These are phyloP conservation scores for Chrysosporium queenslandicum DNA, from an alignment of 2,329 filamentous ascomycete genomes.

Conservation along the genomic window DNA sequence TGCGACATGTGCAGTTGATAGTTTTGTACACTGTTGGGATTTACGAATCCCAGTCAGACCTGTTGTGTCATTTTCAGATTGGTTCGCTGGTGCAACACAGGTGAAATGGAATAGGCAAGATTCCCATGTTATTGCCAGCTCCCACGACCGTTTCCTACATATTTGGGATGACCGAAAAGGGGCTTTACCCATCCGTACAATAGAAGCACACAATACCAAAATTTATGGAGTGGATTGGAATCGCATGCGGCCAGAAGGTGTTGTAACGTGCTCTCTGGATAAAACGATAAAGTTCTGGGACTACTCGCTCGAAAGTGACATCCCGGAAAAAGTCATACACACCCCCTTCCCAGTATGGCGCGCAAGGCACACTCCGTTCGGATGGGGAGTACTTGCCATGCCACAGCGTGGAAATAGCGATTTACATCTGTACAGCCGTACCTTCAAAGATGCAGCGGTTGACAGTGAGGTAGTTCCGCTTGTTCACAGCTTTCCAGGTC, in stretches of 20 bases:
- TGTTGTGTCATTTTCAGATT: slow-evolving; percentile 75
- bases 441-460: slow-evolving; percentile 25
- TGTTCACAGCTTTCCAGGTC: slow-evolving; percentile 45
- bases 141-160: slow-evolving; percentile 75
- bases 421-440: slow-evolving; percentile 71
- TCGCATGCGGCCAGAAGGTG: slow-evolving; percentile 57
- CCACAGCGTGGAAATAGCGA: slow-evolving; percentile 79
- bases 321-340: slow-evolving; percentile 64
- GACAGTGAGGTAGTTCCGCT: slow-evolving; percentile 32
- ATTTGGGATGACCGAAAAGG: slow-evolving; percentile 85
- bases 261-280: slow-evolving; percentile 83
- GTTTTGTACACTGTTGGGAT: slow-evolving; percentile 89
- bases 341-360: slow-evolving; percentile 85
- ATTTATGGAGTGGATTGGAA: slow-evolving; percentile 97
- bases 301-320: slow-evolving; percentile 53
- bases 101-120: slow-evolving; percentile 91
- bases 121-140: slow-evolving; percentile 76
- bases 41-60: slow-evolving; percentile 63
- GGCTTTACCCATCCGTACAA: slow-evolving; percentile 67
- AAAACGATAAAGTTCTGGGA: slow-evolving; percentile 94
- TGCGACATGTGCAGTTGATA: slow-evolving; percentile 85
- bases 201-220: slow-evolving; percentile 80
- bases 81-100: slow-evolving; percentile 86
- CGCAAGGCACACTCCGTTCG: slow-evolving; percentile 83
- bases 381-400: slow-evolving; percentile 77